Evolutionary conservation across 805 yeast genomes (phyloP).

Genomic region (Candida multigemmis): DNA sequence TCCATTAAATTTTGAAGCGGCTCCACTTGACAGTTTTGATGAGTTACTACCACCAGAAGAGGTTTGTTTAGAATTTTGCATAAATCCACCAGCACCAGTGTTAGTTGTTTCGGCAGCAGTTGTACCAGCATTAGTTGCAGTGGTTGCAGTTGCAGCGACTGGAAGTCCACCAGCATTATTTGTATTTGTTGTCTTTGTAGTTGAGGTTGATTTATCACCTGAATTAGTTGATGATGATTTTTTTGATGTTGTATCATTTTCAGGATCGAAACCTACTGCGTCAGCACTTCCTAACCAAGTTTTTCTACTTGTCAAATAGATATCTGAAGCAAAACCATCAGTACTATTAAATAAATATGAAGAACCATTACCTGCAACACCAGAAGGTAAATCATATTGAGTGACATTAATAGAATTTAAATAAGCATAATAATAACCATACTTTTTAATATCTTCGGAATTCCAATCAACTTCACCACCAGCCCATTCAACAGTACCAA

Average conservation of each 20-base stretch:
- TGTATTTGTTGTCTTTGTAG: conserved; percentile 9
- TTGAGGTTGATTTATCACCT: conserved; percentile 10
- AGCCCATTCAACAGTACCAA: conserved; percentile 74
- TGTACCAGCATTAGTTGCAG: conserved; percentile 3
- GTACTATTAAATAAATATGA: conserved; percentile 39
- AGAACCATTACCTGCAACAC: conserved; percentile 45
- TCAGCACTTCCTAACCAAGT: conserved; percentile 52
- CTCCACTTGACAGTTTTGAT: conserved; percentile 1
- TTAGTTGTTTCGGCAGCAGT: conserved; percentile 2
- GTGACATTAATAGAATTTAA: conserved; percentile 51
- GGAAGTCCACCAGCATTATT: conserved; percentile 6
- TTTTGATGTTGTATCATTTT: conserved; percentile 14
- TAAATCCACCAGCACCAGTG: conserved; percentile 26
- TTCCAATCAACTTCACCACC: conserved; percentile 87
- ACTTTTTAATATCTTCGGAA: conserved; percentile 57
- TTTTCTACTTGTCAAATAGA: conserved; percentile 55
- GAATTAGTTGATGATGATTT: conserved; percentile 4
- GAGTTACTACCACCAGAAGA: conserved; percentile 7
- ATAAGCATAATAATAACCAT: conserved; percentile 76
- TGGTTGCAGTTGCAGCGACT: conserved; percentile 7
- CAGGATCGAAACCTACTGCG: conserved; percentile 60
- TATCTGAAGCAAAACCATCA: conserved; percentile 23
- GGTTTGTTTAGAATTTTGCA: conserved; percentile 17
- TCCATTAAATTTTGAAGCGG: no score
- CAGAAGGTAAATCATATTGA: conserved; percentile 67